Percentiles rank a stretch among this genome's conserved stretches.
Conservation (phyloP, 371 early-diverging fungal species). For the Mortierella sp. region DNA sequence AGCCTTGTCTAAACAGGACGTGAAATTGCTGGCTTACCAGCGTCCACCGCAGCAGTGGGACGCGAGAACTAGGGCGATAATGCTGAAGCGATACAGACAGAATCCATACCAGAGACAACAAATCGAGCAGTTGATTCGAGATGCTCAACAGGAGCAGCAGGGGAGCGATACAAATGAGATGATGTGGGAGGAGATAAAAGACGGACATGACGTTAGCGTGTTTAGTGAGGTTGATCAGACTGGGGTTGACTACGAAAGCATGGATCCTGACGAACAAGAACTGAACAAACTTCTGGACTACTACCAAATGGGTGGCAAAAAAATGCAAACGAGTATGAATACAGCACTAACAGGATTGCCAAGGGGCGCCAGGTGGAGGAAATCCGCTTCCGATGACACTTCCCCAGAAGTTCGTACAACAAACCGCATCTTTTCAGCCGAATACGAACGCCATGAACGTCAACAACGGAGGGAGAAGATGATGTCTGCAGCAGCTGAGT, state of each 20-base stretch:
- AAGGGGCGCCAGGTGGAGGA: too few species aligned
- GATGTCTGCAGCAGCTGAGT: conserved; percentile 11
- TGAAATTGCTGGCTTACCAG: not conserved
- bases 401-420: not conserved
- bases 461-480: conserved; percentile 5
- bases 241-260: too few species aligned
- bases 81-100: not conserved
- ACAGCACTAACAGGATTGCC: too few species aligned
- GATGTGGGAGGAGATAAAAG: not conserved
- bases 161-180: too few species aligned
- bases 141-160: not conserved
- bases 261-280: too few species aligned
- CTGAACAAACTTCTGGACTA: not conserved
- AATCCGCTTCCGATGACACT: not conserved
- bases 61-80: not conserved
- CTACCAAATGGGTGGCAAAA: not conserved
- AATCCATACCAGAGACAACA: not conserved
- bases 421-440: not conserved
- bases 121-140: not conserved
- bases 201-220: not conserved
- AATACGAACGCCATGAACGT: conserved; percentile 4
- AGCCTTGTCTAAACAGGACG: not conserved
- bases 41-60: not conserved
- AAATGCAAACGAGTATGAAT: too few species aligned
- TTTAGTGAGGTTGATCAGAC: too few species aligned